Base-by-base conservation (phyloP, 192 early-diverging fungal genomes). In the Chytriomyces sp. region DNA sequence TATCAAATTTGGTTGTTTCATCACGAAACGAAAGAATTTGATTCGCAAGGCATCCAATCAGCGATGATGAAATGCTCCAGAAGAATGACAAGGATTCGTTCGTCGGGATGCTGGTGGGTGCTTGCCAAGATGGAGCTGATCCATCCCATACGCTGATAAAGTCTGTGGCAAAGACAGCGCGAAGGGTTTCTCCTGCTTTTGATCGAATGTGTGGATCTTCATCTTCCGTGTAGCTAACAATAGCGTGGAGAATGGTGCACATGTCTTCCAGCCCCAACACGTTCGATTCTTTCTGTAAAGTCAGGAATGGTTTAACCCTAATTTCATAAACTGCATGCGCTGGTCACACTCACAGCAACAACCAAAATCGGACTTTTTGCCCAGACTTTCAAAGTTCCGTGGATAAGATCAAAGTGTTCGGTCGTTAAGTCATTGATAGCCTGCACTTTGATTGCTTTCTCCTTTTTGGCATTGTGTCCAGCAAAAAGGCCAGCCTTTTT, bases 331-430 rank as follows among this genome's bases (percentile, higher is more conserved):
- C 11, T 65, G 18, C 49, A 23, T 76, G 24, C 13, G 53, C 13
- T 57, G 53, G 59, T 45, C 9, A 44, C 10, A 84, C 89, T 85
- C 83, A 91, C 91, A 8, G 83, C 83, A 44, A 97, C 87, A 6
- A 91, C 91, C 59, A 96, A 80, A 50, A 89, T 81, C 7, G 96
- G 95, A 82, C 93, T 93, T 28, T 82, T 84, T 57, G 86, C 85
- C 79, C 94, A 94, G 50, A 92, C 86, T 57, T 89, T 90, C 65
- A 98, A 84, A 20, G 96, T 89, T 57, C 86, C 86, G 7, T 91
- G 73, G 18, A 96, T 86, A n/a, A 98, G 82, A 71, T 97, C 94
- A 50, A 92, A 85, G 23, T 91, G 90, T 76, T 97, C 94, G n/a
- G 85, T 85, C 24, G 79, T 79, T 43, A 84, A 84, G 24, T 91